These are phyloP conservation scores for Dictyostelium intermedium DNA, from an alignment of 78 protist genomes.

Conservation along the genomic window DNA sequence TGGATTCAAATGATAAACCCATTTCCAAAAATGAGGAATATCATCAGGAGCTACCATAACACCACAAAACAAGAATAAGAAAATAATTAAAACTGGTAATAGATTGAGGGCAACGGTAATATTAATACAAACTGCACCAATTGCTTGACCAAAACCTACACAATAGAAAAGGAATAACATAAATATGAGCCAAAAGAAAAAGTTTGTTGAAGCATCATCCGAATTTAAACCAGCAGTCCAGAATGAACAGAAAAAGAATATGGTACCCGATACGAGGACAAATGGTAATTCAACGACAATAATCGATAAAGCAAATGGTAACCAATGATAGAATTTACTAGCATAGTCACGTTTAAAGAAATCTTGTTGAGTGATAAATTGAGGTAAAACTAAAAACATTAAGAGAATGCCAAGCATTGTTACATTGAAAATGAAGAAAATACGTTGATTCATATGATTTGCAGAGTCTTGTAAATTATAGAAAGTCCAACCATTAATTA, in stretches of 20 bases:
- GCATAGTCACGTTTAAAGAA: conserved; percentile 62
- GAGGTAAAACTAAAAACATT: conserved; percentile 34
- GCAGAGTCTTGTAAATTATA: conserved; percentile 37
- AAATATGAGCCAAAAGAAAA: conserved; percentile 37
- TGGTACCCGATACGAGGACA: neutral
- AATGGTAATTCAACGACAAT: conserved; percentile 51
- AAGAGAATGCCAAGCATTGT: conserved; percentile 35
- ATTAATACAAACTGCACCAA: conserved; percentile 34
- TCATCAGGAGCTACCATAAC: neutral
- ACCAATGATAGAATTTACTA: conserved; percentile 41
- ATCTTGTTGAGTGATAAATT: conserved; percentile 24
- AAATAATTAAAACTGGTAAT: neutral
- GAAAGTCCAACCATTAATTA: conserved; percentile 34
- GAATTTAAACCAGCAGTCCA: conserved; percentile 53
- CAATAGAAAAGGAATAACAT: conserved; percentile 2
- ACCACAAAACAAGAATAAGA: conserved; percentile 64
- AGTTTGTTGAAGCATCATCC: neutral
- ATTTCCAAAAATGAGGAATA: conserved; percentile 6
- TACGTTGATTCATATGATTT: conserved; percentile 26
- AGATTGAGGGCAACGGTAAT: neutral
- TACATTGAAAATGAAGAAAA: conserved; percentile 9
- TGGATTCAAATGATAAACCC: conserved; percentile 26
- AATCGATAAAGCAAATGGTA: conserved; percentile 20
- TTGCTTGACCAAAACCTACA: conserved; percentile 46
- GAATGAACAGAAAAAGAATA: conserved; percentile 32